Conservation (phyloP, 2,329 filamentous ascomycete species). For the Aspergillaceae sp. region DNA sequence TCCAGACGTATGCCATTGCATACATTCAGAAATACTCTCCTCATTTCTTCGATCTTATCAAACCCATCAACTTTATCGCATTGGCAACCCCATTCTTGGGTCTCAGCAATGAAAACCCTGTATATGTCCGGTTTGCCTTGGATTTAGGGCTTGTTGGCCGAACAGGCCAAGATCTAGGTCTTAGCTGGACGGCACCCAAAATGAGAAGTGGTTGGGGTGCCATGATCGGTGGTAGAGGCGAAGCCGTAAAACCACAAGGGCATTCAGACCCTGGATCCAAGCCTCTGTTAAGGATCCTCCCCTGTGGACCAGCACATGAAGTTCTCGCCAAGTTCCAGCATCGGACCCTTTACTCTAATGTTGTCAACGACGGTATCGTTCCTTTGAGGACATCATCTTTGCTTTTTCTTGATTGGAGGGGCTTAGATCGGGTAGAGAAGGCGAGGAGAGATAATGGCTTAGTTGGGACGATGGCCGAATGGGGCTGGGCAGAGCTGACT, state of each 20-base stretch:
- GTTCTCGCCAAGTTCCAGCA: slow-evolving; percentile 83
- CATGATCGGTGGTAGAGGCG: slow-evolving; percentile 69
- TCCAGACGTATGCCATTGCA: slow-evolving; percentile 89
- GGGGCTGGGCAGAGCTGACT: slow-evolving; percentile 90
- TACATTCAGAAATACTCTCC: slow-evolving; percentile 97
- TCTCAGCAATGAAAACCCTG: slow-evolving; percentile 90
- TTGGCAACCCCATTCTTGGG: slow-evolving; percentile 83
- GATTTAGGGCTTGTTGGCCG: slow-evolving; percentile 95
- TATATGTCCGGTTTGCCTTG: slow-evolving; percentile 93
- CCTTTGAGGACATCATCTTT: slow-evolving; percentile 89
- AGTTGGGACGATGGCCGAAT: slow-evolving; percentile 84
- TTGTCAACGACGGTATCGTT: slow-evolving; percentile 96
- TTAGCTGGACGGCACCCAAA: slow-evolving; percentile 87
- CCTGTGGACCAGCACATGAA: slow-evolving; percentile 80
- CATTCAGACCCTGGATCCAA: slow-evolving; percentile 70
- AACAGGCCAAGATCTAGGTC: slow-evolving; percentile 85
- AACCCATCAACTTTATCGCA: slow-evolving; percentile 82
- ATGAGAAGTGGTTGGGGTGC: slow-evolving; percentile 81
- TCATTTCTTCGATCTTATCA: slow-evolving; percentile 75
- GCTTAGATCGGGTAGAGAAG: slow-evolving; percentile 86
- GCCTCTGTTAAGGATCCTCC: slow-evolving; percentile 76
- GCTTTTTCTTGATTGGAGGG: slow-evolving; percentile 95
- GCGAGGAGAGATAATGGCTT: slow-evolving; percentile 84
- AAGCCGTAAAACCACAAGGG: slow-evolving; percentile 46
- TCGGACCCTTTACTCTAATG: slow-evolving; percentile 88